phyloP scores from a whole-genome alignment of 352 stramenopile species.

The Aphanomyces stellatus region DNA sequence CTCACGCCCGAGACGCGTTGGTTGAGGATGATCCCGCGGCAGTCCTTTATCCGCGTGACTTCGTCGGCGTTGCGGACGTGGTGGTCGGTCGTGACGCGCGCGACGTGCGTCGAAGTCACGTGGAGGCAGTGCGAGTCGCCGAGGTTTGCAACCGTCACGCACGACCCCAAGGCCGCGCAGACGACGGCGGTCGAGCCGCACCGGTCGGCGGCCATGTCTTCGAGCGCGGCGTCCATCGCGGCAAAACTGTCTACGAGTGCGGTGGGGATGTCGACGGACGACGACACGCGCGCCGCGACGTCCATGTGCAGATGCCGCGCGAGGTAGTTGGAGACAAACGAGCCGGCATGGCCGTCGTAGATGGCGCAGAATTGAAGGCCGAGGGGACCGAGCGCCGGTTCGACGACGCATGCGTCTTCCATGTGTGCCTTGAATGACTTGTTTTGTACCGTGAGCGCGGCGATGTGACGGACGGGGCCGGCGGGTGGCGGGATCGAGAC shows the following conservation, averaged over 20 bases:
- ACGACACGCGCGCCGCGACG: conserved; percentile 23
- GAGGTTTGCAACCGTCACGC: conserved; percentile 62
- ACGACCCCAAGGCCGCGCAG: conserved; percentile 49
- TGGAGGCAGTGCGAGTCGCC: conserved; percentile 71
- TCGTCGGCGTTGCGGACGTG: conserved; percentile 72
- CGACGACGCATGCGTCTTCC: conserved; percentile 77
- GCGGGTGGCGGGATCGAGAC: neutral
- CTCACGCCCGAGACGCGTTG: conserved; percentile 66
- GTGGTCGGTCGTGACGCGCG: conserved; percentile 62
- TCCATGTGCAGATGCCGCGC: conserved; percentile 56
- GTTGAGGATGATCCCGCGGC: conserved; percentile 77
- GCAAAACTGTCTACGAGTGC: conserved; percentile 26
- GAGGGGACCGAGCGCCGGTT: conserved; percentile 55
- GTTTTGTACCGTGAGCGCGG: conserved; percentile 68
- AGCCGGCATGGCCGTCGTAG: conserved; percentile 72
- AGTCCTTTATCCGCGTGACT: conserved; percentile 53
- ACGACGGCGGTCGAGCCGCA: conserved; percentile 72
- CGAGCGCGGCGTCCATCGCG: conserved; percentile 48
- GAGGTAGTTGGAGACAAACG: conserved; percentile 73
- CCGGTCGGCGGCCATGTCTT: conserved; percentile 52
- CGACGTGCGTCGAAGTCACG: conserved; percentile 37
- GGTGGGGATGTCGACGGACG: neutral
- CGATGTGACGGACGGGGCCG: neutral
- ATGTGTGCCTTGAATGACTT: conserved; percentile 69
- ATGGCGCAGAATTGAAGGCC: conserved; percentile 74